Percentiles rank a stretch among this genome's conserved stretches.
phyloP scores from a whole-genome alignment of 768 basidiomycete species.

The Auriscalpium microsporum region DNA sequence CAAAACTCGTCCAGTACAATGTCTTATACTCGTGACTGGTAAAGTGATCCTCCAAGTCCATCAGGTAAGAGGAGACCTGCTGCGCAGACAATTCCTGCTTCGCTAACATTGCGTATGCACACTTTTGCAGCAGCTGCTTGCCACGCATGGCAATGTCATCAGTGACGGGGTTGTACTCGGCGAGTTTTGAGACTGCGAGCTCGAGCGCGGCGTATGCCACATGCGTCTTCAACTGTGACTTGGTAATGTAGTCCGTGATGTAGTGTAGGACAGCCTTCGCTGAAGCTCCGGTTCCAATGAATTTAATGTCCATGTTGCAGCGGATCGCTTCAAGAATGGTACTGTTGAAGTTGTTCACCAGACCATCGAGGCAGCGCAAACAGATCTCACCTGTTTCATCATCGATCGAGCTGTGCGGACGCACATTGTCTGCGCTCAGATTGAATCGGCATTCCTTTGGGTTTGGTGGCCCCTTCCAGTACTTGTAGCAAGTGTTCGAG shows the following conservation, averaged over 20 bases:
- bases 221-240: conserved; percentile 33
- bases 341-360: conserved; percentile 37
- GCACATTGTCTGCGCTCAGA: conserved; percentile 11
- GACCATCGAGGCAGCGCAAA: conserved; percentile 28
- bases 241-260: conserved; percentile 43
- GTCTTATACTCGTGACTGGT: background rate
- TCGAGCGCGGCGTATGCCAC: conserved; percentile 33
- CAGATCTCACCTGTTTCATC: conserved; percentile 24
- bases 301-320: conserved; percentile 43
- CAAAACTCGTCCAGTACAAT: background rate
- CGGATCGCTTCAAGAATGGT: conserved; percentile 11
- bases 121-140: conserved; percentile 15
- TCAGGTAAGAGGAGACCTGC: background rate
- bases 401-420: conserved; percentile 19
- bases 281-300: conserved; percentile 30
- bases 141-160: background rate
- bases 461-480: conserved; percentile 20
- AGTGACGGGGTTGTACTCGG: background rate
- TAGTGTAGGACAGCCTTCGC: conserved; percentile 38
- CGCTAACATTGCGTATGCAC: conserved; percentile 4
- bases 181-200: conserved; percentile 25
- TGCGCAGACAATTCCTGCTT: background rate
- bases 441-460: conserved; percentile 21
- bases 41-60: background rate
- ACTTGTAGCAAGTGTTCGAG: conserved; percentile 30